These are phyloP conservation scores for Verticillium albo-atrum DNA, from an alignment of 2,329 filamentous ascomycete genomes.

Conservation along the genomic window DNA sequence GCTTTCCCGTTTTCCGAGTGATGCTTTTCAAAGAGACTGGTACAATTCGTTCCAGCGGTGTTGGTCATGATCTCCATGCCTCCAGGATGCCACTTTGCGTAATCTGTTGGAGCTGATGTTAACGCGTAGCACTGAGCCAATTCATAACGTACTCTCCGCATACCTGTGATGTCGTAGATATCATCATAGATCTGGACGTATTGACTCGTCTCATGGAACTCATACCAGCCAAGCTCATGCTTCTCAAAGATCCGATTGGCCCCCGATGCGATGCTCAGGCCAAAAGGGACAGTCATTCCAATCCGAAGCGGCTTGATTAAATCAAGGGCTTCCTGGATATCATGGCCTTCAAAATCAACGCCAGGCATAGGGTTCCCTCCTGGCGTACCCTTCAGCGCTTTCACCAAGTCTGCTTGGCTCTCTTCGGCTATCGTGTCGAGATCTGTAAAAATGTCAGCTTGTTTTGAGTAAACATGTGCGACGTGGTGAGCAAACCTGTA, in stretches of 20 bases:
- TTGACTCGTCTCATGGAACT: conserved; percentile 4
- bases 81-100: conserved; percentile 10
- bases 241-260: background rate
- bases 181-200: conserved; percentile 5
- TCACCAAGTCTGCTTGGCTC: background rate
- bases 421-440: background rate
- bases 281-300: background rate
- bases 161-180: conserved; percentile 12
- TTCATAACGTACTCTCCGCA: background rate
- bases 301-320: background rate
- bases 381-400: background rate
- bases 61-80: conserved; percentile 1
- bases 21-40: conserved; percentile 4
- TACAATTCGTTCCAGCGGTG: conserved; percentile 7
- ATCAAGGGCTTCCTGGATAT: background rate
- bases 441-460: background rate
- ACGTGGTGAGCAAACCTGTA: conserved; percentile 2
- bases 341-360: background rate
- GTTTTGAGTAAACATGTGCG: background rate
- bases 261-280: background rate
- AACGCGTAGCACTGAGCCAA: rapidly evolving
- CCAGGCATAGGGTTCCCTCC: conserved; percentile 3
- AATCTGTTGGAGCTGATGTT: conserved; percentile 1
- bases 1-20: background rate
- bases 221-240: background rate